Evolutionary conservation across 441 rosid species (phyloP), one percentile per base, ranked within the genome.

Genomic region (Populus hybrid): DNA sequence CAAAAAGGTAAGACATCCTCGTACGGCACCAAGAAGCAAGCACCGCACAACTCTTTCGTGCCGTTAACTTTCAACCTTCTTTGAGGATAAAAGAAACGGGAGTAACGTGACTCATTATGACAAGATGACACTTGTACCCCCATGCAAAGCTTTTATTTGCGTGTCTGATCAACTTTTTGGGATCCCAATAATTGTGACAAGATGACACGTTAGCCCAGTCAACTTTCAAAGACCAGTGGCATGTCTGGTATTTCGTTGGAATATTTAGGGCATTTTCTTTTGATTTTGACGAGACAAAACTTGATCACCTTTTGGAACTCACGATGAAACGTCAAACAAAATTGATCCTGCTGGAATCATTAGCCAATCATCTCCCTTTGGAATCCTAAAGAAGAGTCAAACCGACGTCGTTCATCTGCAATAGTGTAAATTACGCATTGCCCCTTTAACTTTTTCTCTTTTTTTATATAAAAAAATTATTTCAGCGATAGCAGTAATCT

Each of bases 311-410:
- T 36, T 34, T 18, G 34, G 66, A 24, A 28, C 34, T 18, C 38
- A 26, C 9, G 64, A 59, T 61, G 8, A 32, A 6, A 4, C 2
- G 61, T 16, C 28, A 14, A 2, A 34, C 23, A 68, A 67, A 26
- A 26, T 26, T 2, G 30, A 18, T 5, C 9, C 8, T 26, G 23
- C 16, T 26, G 23, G 53, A 40, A 82, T 84, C 80, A 80, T 84
- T 78, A 10, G 30, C 79, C 78, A 74, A 80, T 85, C 82, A 82
- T 72, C 78, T 65, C 64, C n/a, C 11, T 67, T 19, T 50, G 12
- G 16, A 40, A 70, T 68, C 12, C 72, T 28, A 65, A 67, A 11
- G 23, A 9, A 42, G 5, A 72, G 3, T 5, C 3, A 6, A 2
- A 73, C 32, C 82, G 71, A 5, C 35, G 65, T 21, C 76, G 76